A percentile compares a stretch with the other conserved stretches of the same genome.
Evolutionary conservation across 495 filamentous ascomycete genomes (phyloP).

Genomic region (Pyrenula massariospora): DNA sequence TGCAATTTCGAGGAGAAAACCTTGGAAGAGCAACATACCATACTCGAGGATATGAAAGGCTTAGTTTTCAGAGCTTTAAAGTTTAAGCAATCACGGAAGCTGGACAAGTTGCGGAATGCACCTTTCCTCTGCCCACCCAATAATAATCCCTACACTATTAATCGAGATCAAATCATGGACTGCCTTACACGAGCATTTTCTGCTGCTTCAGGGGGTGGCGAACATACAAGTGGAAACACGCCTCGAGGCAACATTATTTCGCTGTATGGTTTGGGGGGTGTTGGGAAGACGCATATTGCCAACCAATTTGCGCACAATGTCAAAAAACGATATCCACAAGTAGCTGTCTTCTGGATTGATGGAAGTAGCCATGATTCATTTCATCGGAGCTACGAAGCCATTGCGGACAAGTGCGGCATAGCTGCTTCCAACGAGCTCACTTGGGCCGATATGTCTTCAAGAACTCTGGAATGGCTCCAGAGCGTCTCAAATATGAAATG

Average conservation of each 20-base stretch:
- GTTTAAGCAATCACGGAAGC: background rate
- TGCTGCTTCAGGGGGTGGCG: background rate
- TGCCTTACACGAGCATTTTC: background rate
- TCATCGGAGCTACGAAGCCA: background rate
- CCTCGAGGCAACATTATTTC: background rate
- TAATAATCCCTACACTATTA: background rate
- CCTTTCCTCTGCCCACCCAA: background rate
- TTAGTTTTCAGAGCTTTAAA: background rate
- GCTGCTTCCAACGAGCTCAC: background rate
- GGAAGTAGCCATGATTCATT: background rate
- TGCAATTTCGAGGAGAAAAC: background rate
- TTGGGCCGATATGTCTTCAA: background rate
- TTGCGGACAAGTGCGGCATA: background rate
- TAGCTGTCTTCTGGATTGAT: background rate
- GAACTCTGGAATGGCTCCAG: background rate
- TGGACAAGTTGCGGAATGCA: background rate
- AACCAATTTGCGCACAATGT: background rate
- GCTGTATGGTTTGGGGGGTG: background rate
- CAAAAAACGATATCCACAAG: background rate
- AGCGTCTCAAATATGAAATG: slow-evolving; percentile 12
- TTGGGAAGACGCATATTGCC: background rate
- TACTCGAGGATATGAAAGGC: background rate
- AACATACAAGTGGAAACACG: background rate
- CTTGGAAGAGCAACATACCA: background rate
- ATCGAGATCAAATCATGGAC: background rate